phyloP scores from a whole-genome alignment of 163 green algal species.

The Scenedesmus sp. region DNA sequence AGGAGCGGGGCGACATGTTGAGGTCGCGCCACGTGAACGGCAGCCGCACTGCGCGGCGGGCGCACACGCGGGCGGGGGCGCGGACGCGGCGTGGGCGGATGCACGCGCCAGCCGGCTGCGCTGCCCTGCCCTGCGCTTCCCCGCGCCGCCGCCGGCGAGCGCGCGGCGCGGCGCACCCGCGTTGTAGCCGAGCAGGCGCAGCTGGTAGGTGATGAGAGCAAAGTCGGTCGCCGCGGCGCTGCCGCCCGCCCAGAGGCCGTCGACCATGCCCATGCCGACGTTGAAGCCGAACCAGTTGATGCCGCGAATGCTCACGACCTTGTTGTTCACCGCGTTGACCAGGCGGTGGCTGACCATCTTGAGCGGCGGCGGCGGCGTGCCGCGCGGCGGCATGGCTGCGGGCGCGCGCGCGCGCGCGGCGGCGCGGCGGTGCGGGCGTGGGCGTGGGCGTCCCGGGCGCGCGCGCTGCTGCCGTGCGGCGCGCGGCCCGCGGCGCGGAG shows the following conservation, averaged over 20 bases:
- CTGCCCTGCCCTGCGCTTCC: too few relatives aligned
- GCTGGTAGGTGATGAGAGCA: slow-evolving; percentile 38
- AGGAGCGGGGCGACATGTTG: slow-evolving; percentile 10
- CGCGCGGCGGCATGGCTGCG: slow-evolving; percentile 29
- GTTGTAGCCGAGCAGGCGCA: slow-evolving; percentile 49
- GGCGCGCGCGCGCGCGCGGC: too few relatives aligned
- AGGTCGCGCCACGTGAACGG: slow-evolving; percentile 47
- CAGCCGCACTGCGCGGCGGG: slow-evolving; percentile 37
- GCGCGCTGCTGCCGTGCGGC: too few relatives aligned
- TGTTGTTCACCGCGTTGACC: slow-evolving; percentile 34
- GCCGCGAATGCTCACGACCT: slow-evolving; percentile 18
- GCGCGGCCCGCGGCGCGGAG: too few relatives aligned
- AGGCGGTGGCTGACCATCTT: slow-evolving; percentile 19
- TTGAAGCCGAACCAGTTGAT: slow-evolving; percentile 51
- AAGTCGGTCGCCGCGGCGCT: slow-evolving; percentile 42
- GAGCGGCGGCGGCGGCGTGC: slow-evolving; percentile 41
- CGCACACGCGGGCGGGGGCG: too few relatives aligned
- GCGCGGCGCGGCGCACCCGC: too few relatives aligned
- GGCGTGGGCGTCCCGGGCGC: too few relatives aligned
- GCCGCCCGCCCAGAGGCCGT: slow-evolving; percentile 40
- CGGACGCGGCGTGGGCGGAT: too few relatives aligned
- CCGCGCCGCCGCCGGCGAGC: too few relatives aligned
- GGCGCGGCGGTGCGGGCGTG: too few relatives aligned
- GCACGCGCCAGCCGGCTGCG: too few relatives aligned
- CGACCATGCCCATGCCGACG: slow-evolving; percentile 47